A percentile compares a stretch with the other conserved stretches of the same genome.
Conservation (phyloP, 2,329 filamentous ascomycete genomes). For the Cryphonectria carpinicola region DNA sequence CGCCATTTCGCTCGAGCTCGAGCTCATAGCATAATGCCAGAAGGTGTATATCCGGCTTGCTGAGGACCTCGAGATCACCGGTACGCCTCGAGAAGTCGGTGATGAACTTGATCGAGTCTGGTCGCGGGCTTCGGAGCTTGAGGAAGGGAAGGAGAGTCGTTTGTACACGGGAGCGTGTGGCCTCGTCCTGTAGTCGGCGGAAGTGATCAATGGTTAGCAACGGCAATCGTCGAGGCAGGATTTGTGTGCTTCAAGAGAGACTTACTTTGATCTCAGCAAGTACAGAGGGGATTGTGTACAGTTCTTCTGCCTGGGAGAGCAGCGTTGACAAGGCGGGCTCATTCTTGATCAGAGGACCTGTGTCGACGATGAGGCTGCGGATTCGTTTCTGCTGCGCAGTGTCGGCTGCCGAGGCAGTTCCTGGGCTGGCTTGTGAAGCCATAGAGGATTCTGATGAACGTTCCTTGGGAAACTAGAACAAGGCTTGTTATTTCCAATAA, state of each 20-base stretch:
- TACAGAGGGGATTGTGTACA: conserved; percentile 85
- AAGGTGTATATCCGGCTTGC: conserved; percentile 85
- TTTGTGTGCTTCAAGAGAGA: not conserved
- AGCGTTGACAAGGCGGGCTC: conserved; percentile 84
- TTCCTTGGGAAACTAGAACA: not conserved
- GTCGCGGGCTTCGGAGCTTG: conserved; percentile 72
- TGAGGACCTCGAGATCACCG: conserved; percentile 86
- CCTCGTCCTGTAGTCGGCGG: conserved; percentile 72
- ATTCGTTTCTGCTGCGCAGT: conserved; percentile 61
- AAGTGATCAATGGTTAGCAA: not conserved
- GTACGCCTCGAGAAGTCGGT: conserved; percentile 86
- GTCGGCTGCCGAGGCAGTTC: not conserved
- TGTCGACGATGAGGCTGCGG: conserved; percentile 84
- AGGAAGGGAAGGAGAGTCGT: conserved; percentile 86
- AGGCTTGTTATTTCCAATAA: not conserved
- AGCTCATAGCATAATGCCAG: conserved; percentile 91
- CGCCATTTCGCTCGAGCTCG: conserved; percentile 89
- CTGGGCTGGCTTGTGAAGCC: conserved; percentile 1
- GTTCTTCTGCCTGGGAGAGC: conserved; percentile 72
- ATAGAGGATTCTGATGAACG: not conserved
- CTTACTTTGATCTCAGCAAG: conserved; percentile 78
- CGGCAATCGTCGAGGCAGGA: not conserved
- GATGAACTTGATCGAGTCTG: conserved; percentile 78
- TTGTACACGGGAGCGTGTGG: conserved; percentile 79
- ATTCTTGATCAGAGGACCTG: conserved; percentile 92